These are phyloP conservation scores for Croton setiger DNA, from an alignment of 441 rosid species.

Conservation along the genomic window DNA sequence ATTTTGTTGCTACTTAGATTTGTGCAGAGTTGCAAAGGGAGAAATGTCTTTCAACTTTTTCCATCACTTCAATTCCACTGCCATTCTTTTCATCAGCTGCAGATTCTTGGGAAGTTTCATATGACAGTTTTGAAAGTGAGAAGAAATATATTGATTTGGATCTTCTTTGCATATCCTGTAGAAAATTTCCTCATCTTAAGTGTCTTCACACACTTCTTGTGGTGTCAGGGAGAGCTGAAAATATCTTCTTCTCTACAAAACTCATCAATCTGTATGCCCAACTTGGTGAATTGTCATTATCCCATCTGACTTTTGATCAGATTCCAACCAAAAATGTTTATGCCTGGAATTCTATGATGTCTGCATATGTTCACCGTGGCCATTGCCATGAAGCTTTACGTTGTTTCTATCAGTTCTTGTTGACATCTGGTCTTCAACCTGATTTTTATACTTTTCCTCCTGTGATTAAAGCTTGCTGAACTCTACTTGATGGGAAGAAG, in stretches of 20 bases:
- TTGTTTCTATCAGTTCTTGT: slow-evolving; percentile 44
- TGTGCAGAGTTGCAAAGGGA: slow-evolving; percentile 28
- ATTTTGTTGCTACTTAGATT: slow-evolving; percentile 25
- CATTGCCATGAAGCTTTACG: slow-evolving; percentile 40
- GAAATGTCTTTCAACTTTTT: slow-evolving; percentile 20
- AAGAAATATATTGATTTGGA: slow-evolving; percentile 37
- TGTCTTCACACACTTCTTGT: slow-evolving; percentile 50
- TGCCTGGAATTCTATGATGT: slow-evolving; percentile 74
- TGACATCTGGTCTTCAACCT: slow-evolving; percentile 56
- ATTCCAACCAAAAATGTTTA: slow-evolving; percentile 46
- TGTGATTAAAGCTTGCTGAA: slow-evolving; percentile 63
- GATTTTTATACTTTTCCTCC: slow-evolving; percentile 85
- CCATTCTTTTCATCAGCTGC: slow-evolving; percentile 27
- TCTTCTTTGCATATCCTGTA: slow-evolving; percentile 44
- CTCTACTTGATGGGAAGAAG: slow-evolving; percentile 47
- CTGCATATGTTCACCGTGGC: slow-evolving; percentile 51
- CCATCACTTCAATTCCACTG: slow-evolving; percentile 13
- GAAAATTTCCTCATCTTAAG: slow-evolving; percentile 40
- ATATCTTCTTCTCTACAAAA: slow-evolving; percentile 39
- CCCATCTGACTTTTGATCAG: slow-evolving; percentile 45
- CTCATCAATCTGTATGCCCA: slow-evolving; percentile 61
- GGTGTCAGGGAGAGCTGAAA: slow-evolving; percentile 44
- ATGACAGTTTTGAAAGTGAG: slow-evolving; percentile 17
- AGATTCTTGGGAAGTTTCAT: slow-evolving; percentile 25
- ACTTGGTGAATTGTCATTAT: slow-evolving; percentile 39